phyloP scores from a whole-genome alignment of 2,329 filamentous ascomycete species.

The Alternaria dauci region DNA sequence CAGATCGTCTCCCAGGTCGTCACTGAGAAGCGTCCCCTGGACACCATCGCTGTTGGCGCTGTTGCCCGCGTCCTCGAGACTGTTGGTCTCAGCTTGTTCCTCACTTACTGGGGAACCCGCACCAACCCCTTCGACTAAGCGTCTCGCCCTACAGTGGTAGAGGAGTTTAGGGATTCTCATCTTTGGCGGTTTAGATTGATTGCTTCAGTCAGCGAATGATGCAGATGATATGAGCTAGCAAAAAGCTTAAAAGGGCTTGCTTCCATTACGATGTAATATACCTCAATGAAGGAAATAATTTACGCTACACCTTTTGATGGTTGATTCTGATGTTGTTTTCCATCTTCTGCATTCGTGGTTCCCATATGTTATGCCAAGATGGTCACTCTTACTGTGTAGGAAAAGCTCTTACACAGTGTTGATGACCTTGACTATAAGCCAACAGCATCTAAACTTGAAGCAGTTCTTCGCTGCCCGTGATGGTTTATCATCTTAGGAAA shows the following conservation, averaged over 20 bases:
- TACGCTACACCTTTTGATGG: not conserved
- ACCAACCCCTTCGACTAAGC: slow-evolving; percentile 88
- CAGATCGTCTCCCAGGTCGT: slow-evolving; percentile 88
- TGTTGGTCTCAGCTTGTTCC: slow-evolving; percentile 86
- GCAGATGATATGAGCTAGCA: slow-evolving; percentile 36
- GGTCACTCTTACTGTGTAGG: no score
- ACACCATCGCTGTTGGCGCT: slow-evolving; percentile 86
- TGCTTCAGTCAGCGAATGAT: slow-evolving; percentile 26
- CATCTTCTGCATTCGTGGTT: not conserved
- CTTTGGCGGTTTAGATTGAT: slow-evolving; percentile 40
- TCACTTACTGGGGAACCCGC: slow-evolving; percentile 97
- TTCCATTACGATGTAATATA: slow-evolving; percentile 42
- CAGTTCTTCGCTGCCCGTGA: no score
- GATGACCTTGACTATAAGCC: not conserved
- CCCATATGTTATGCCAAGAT: not conserved
- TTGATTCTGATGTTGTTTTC: not conserved
- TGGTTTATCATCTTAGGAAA: not conserved
- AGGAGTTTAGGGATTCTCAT: slow-evolving; percentile 34
- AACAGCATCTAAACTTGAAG: rapidly evolving
- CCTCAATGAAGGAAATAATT: slow-evolving; percentile 30
- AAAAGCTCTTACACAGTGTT: rapidly evolving
- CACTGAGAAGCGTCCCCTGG: slow-evolving; percentile 89
- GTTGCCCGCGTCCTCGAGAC: slow-evolving; percentile 91
- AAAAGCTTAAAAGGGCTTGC: slow-evolving; percentile 27
- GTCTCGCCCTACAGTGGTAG: slow-evolving; percentile 23